Conservation (phyloP, 345 rosid species). For the Populus pruinosa region DNA sequence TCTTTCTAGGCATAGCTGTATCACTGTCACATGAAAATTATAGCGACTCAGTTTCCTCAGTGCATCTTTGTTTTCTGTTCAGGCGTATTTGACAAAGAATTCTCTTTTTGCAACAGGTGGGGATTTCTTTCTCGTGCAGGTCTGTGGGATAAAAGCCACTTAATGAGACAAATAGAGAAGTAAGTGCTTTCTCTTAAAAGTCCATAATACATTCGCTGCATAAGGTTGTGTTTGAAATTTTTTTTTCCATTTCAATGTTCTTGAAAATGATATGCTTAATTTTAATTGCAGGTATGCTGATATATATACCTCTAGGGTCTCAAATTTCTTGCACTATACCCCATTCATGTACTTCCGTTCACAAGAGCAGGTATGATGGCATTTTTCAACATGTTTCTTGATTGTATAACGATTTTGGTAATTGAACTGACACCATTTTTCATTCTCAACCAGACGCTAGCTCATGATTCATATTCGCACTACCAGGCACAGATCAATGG, state of each 20-base stretch:
- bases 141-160: constrained; percentile 94
- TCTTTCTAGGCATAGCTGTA: background rate
- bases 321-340: constrained; percentile 81
- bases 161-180: constrained; percentile 97
- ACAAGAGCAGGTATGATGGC: constrained; percentile 71
- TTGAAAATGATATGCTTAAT: background rate
- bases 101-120: constrained; percentile 54
- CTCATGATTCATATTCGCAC: constrained; percentile 60
- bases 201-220: background rate
- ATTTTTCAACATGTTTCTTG: background rate
- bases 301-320: constrained; percentile 86
- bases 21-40: background rate
- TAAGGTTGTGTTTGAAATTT: background rate
- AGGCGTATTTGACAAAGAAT: background rate
- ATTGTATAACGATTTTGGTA: background rate
- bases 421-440: constrained; percentile 6
- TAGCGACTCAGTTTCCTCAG: background rate
- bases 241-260: background rate
- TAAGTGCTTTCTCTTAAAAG: constrained; percentile 21
- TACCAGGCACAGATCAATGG: constrained; percentile 33
- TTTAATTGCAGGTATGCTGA: constrained; percentile 74
- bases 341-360: constrained; percentile 95
- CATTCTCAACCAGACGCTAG: constrained; percentile 49
- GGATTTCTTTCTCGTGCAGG: constrained; percentile 93
- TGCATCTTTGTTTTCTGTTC: background rate